Percentiles rank a stretch among this genome's conserved stretches.
phyloP scores from a whole-genome alignment of 805 yeast genomes.

The Zygotorulaspora danielsina region DNA sequence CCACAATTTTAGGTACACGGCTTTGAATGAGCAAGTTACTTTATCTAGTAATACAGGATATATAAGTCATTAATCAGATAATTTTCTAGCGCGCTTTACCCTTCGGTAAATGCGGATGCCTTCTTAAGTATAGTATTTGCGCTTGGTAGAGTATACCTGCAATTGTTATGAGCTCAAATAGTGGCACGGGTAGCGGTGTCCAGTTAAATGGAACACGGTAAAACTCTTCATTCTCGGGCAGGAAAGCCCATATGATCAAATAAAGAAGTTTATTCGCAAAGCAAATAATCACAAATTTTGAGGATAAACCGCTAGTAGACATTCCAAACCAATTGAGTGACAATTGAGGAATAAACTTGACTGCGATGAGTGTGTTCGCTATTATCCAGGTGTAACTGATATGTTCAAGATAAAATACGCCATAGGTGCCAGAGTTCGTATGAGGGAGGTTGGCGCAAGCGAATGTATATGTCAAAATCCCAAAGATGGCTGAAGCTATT shows the following conservation, averaged over 20 bases:
- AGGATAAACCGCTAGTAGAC: constrained; percentile 32
- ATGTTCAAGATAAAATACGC: constrained; percentile 39
- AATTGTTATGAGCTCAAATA: constrained; percentile 17
- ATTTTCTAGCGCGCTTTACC: no score
- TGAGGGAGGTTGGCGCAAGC: constrained; percentile 19
- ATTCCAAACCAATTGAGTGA: constrained; percentile 39
- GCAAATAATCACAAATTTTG: constrained; percentile 21
- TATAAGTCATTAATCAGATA: no score
- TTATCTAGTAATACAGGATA: no score
- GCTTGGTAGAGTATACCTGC: constrained; percentile 26
- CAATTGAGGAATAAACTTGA: constrained; percentile 41
- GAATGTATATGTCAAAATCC: constrained; percentile 23
- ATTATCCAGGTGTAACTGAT: constrained; percentile 41
- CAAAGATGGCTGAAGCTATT: constrained; percentile 8
- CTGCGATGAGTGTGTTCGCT: constrained; percentile 24
- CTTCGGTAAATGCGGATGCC: constrained; percentile 23
- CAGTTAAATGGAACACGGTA: constrained; percentile 26
- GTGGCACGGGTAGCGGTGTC: constrained; percentile 18
- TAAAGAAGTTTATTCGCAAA: constrained; percentile 7
- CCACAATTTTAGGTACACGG: constrained; percentile 57
- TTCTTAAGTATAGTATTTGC: constrained; percentile 23
- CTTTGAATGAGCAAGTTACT: constrained; percentile 26
- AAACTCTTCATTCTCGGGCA: constrained; percentile 9
- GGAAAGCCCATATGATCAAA: constrained; percentile 3
- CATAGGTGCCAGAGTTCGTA: constrained; percentile 29